A percentile compares a stretch with the other conserved stretches of the same genome.
Conservation (phyloP, 1,284 basidiomycete species). For the Irpex sp. region DNA sequence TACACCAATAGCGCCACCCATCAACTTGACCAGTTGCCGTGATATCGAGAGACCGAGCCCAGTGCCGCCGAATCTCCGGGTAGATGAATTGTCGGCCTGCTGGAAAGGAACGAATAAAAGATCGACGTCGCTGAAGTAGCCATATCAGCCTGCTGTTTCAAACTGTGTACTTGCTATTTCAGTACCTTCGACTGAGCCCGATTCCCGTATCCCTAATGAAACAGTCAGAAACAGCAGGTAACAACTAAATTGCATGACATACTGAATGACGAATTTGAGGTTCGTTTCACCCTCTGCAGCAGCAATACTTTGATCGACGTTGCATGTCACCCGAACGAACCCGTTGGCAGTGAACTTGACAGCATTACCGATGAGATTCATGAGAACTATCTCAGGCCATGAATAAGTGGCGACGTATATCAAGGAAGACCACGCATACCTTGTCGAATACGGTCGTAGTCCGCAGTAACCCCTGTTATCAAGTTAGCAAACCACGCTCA, state of each 20-base stretch:
- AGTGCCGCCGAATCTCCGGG: conserved; percentile 67
- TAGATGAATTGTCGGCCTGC: conserved; percentile 73
- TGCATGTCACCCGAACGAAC: conserved; percentile 58
- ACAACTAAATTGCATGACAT: conserved; percentile 18
- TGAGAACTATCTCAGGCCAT: conserved; percentile 42
- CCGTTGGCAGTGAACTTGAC: conserved; percentile 68
- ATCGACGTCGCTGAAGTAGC: conserved; percentile 45
- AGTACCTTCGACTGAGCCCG: conserved; percentile 48
- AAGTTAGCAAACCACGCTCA: background rate
- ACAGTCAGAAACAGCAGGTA: background rate
- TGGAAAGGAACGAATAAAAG: conserved; percentile 68
- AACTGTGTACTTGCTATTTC: background rate
- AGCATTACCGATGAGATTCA: conserved; percentile 74
- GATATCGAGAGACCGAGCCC: conserved; percentile 72
- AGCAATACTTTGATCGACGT: conserved; percentile 39
- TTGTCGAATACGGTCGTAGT: conserved; percentile 70
- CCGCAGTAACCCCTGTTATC: conserved; percentile 58
- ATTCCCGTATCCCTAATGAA: conserved; percentile 59
- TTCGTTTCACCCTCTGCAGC: conserved; percentile 40
- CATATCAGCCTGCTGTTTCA: background rate
- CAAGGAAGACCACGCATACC: conserved; percentile 30
- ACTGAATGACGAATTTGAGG: conserved; percentile 66
- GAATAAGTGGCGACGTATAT: background rate
- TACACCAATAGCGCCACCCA: conserved; percentile 68
- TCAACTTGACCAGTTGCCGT: conserved; percentile 66